These are phyloP conservation scores for Colletotrichum aenigma DNA, from an alignment of 2,329 filamentous ascomycete species.

Conservation along the genomic window DNA sequence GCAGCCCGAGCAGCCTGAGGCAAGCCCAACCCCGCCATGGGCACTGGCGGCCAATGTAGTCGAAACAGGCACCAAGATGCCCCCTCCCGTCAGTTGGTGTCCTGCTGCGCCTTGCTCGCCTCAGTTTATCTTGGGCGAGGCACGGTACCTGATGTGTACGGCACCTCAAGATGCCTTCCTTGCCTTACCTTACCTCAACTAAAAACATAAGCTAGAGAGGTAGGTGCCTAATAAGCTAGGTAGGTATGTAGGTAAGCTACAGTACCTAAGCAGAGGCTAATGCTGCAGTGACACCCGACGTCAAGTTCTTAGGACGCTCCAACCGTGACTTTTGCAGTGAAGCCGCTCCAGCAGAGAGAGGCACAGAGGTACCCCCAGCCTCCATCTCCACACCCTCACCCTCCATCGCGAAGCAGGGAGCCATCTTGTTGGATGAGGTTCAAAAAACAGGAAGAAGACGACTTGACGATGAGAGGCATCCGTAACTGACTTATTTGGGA, in stretches of 20 bases:
- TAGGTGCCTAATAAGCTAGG: background rate
- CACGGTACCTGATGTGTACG: background rate
- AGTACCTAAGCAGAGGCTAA: background rate
- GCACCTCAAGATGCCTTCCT: too few species aligned
- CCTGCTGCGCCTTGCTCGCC: background rate
- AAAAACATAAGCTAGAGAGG: background rate
- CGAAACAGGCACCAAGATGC: slow-evolving; percentile 3
- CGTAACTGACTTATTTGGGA: background rate
- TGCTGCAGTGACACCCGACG: background rate
- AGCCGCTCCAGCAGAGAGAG: background rate
- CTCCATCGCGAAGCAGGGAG: background rate
- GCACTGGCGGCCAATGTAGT: background rate
- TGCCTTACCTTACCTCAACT: too few species aligned
- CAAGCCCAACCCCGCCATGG: slow-evolving; percentile 6
- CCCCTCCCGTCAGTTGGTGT: too few species aligned
- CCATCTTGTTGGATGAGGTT: background rate
- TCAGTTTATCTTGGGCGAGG: background rate
- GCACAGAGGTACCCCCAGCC: background rate
- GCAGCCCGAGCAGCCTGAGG: background rate
- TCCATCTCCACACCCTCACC: background rate
- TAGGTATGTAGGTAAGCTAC: background rate
- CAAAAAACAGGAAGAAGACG: background rate
- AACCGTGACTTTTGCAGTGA: background rate
- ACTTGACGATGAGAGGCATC: background rate
- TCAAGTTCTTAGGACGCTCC: background rate